Conservation (phyloP, 2,329 filamentous ascomycete genomes). For the Fusarium chuoi region DNA sequence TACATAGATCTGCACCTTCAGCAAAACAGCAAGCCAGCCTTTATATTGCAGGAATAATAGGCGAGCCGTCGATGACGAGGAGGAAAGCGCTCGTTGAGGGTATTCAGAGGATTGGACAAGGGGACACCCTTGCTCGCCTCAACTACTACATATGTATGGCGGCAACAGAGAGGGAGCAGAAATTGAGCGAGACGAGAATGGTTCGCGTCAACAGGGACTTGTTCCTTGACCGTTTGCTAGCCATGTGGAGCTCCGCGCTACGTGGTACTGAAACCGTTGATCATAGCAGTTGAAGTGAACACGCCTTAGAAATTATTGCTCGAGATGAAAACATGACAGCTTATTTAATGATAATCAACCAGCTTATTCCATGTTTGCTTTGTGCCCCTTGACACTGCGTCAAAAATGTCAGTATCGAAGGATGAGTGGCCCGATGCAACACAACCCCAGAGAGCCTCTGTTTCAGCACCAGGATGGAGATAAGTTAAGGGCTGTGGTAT, state of each 20-base stretch:
- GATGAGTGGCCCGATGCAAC: constrained; percentile 21
- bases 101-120: constrained; percentile 24
- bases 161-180: background rate
- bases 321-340: background rate
- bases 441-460: constrained; percentile 39
- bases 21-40: constrained; percentile 27
- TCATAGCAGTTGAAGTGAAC: constrained; percentile 11
- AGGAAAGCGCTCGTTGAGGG: constrained; percentile 20
- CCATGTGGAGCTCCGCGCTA: constrained; percentile 28
- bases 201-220: background rate
- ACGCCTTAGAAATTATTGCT: background rate
- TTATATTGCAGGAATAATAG: constrained; percentile 22
- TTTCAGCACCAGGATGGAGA: constrained; percentile 42
- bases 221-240: background rate
- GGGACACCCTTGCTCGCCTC: constrained; percentile 19
- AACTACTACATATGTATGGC: constrained; percentile 4
- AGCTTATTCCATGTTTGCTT: constrained; percentile 23
- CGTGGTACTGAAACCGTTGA: constrained; percentile 18
- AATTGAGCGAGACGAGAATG: background rate
- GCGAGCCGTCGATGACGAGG: constrained; percentile 33
- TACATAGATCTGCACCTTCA: constrained; percentile 36
- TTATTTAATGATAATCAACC: background rate
- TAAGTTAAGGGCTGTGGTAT: constrained; percentile 19
- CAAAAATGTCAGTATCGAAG: constrained; percentile 26
- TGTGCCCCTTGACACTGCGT: constrained; percentile 18